Conservation (phyloP, 2,329 filamentous ascomycete genomes). For the Acarospora socialis region DNA sequence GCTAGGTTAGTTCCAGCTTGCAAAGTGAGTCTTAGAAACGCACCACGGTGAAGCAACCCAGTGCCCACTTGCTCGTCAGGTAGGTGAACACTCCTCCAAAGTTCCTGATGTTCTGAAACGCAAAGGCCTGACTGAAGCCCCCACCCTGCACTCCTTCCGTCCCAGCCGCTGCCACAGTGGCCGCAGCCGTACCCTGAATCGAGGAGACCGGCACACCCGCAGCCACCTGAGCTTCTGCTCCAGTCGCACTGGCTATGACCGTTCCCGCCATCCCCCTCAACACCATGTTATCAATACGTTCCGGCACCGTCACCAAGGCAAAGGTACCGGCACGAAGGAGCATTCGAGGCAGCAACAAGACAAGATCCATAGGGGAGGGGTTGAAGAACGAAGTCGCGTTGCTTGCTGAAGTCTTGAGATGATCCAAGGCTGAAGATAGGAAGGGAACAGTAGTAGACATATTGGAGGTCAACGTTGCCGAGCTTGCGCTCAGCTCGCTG, state of each 20-base stretch:
- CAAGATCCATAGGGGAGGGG: slow-evolving; percentile 53
- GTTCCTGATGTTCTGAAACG: slow-evolving; percentile 44
- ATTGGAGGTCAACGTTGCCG: no score
- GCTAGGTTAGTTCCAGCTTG: slow-evolving; percentile 8
- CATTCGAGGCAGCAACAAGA: slow-evolving; percentile 56
- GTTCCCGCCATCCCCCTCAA: slow-evolving; percentile 41
- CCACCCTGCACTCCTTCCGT: slow-evolving; percentile 23
- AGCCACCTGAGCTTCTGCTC: slow-evolving; percentile 30
- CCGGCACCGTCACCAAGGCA: slow-evolving; percentile 38
- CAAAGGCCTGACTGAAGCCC: slow-evolving; percentile 26
- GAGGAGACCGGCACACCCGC: slow-evolving; percentile 21
- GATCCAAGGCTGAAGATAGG: slow-evolving; percentile 3
- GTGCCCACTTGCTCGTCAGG: slow-evolving; percentile 79
- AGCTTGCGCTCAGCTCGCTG: no score
- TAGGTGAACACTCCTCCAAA: slow-evolving; percentile 83
- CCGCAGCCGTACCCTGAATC: slow-evolving; percentile 27
- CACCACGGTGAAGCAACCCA: slow-evolving; percentile 69
- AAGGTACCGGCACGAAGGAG: slow-evolving; percentile 54
- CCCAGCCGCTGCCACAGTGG: slow-evolving; percentile 24
- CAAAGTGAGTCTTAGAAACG: slow-evolving; percentile 14
- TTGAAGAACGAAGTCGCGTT: slow-evolving; percentile 18
- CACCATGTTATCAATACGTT: slow-evolving; percentile 42
- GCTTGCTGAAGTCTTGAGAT: slow-evolving; percentile 6
- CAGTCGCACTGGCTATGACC: slow-evolving; percentile 45
- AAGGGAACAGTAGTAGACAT: not conserved